These are phyloP conservation scores for Aspergillus costaricaensis DNA, from an alignment of 2,329 filamentous ascomycete genomes.

Conservation along the genomic window DNA sequence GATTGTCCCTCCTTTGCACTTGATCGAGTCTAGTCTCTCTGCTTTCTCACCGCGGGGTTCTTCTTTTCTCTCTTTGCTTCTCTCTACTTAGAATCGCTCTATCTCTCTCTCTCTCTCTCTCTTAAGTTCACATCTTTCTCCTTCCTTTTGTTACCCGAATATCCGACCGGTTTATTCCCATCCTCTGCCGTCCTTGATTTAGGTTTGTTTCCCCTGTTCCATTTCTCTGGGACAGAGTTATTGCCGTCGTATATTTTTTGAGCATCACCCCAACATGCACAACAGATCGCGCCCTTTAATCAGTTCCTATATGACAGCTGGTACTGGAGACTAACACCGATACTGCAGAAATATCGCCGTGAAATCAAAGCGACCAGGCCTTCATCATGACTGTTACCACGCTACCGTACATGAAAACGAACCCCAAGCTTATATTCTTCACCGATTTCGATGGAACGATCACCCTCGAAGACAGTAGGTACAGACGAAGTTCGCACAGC, in stretches of 20 bases:
- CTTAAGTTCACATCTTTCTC: background rate
- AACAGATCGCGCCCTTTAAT: background rate
- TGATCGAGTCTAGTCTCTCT: slow-evolving; percentile 8
- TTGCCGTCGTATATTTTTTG: background rate
- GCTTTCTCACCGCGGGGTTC: slow-evolving; percentile 1
- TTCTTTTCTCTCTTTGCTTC: background rate
- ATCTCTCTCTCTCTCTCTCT: background rate
- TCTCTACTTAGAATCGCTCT: background rate
- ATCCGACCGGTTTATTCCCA: no score
- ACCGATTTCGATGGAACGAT: slow-evolving; percentile 98
- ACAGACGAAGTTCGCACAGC: background rate
- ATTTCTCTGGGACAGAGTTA: background rate
- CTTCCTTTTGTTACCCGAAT: background rate
- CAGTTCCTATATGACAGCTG: no score
- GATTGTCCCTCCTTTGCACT: slow-evolving; percentile 1
- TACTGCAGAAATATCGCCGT: no score
- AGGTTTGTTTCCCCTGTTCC: background rate
- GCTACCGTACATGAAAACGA: slow-evolving; percentile 49
- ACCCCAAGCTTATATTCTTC: slow-evolving; percentile 95
- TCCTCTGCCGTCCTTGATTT: background rate
- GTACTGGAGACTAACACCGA: background rate
- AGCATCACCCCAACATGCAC: background rate
- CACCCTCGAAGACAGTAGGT: slow-evolving; percentile 69
- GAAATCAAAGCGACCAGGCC: background rate
- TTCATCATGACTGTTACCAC: slow-evolving; percentile 33